Percentiles rank a stretch among this genome's conserved stretches.
Evolutionary conservation across 2,329 filamentous ascomycete genomes (phyloP).

Genomic region (Teratosphaeria epicoccoides): DNA sequence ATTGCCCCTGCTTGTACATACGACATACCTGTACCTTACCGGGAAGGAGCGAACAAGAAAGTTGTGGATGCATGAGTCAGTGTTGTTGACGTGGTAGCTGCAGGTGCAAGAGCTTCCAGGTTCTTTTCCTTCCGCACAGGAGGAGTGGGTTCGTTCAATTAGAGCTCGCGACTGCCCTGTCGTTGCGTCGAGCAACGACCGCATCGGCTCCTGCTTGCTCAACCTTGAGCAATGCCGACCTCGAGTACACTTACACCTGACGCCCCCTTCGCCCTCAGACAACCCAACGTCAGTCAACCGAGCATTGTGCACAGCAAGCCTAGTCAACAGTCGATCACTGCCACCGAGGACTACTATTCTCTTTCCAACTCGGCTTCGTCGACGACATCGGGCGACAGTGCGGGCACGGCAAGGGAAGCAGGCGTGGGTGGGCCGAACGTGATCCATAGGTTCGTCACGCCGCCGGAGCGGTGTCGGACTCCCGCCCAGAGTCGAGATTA

Average conservation of each 20-base stretch:
- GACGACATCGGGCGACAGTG: slow-evolving; percentile 10
- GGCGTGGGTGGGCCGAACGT: slow-evolving; percentile 6
- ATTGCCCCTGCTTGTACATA: neutral
- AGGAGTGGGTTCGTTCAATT: too few species aligned
- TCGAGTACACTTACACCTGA: neutral
- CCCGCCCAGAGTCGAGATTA: slow-evolving; percentile 21
- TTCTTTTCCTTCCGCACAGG: too few species aligned
- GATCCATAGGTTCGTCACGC: slow-evolving; percentile 24
- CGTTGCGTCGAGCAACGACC: neutral
- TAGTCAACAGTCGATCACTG: slow-evolving; percentile 39
- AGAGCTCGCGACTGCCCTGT: neutral
- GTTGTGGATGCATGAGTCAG: neutral
- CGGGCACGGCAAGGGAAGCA: slow-evolving; percentile 3
- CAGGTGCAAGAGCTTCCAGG: neutral
- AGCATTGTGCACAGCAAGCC: slow-evolving; percentile 21
- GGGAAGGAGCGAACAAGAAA: too few species aligned
- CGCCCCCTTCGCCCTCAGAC: slow-evolving; percentile 5
- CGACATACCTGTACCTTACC: too few species aligned
- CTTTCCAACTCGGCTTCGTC: slow-evolving; percentile 29
- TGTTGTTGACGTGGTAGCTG: neutral
- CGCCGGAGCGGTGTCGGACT: slow-evolving; percentile 27
- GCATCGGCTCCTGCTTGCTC: neutral
- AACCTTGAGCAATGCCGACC: neutral
- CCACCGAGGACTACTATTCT: slow-evolving; percentile 42
- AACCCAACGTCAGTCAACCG: slow-evolving; percentile 18